Evolutionary conservation across 2,329 filamentous ascomycete species (phyloP).

Genomic region (Fulvia fulva): DNA sequence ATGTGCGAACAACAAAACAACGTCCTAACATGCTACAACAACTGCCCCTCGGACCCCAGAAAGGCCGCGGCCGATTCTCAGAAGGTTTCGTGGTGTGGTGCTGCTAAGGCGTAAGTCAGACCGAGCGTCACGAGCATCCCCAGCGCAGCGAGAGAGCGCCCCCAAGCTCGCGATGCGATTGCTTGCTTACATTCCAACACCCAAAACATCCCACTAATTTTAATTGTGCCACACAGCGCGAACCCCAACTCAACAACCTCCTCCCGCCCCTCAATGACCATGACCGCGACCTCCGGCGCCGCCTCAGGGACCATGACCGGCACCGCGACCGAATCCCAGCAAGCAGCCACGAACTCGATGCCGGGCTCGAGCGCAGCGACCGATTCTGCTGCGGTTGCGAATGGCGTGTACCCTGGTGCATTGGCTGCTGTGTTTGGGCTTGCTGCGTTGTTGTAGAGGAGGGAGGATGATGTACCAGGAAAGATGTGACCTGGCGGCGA

Average conservation of each 20-base stretch:
- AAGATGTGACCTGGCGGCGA: too few relatives aligned
- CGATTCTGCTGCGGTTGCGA: constrained; percentile 9
- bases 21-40: constrained; percentile 54
- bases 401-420: constrained; percentile 12
- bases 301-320: constrained; percentile 43
- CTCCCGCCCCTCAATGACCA: neutral
- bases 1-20: constrained; percentile 53
- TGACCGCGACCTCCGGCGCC: constrained; percentile 38
- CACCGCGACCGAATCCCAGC: constrained; percentile 49
- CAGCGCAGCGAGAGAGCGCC: too few relatives aligned
- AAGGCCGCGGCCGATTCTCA: constrained; percentile 34
- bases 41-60: constrained; percentile 52
- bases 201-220: neutral
- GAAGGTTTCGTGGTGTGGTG: constrained; percentile 34
- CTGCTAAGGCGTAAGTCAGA: constrained; percentile 30
- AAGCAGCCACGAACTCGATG: constrained; percentile 13
- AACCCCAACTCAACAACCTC: neutral
- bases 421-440: constrained; percentile 20
- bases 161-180: neutral
- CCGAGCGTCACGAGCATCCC: neutral
- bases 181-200: neutral
- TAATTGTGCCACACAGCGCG: neutral
- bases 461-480: too few relatives aligned
- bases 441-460: constrained; percentile 12
- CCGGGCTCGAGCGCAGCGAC: neutral